These are phyloP conservation scores for Fusarium penzigii DNA, from an alignment of 2,329 filamentous ascomycete genomes.

Conservation along the genomic window DNA sequence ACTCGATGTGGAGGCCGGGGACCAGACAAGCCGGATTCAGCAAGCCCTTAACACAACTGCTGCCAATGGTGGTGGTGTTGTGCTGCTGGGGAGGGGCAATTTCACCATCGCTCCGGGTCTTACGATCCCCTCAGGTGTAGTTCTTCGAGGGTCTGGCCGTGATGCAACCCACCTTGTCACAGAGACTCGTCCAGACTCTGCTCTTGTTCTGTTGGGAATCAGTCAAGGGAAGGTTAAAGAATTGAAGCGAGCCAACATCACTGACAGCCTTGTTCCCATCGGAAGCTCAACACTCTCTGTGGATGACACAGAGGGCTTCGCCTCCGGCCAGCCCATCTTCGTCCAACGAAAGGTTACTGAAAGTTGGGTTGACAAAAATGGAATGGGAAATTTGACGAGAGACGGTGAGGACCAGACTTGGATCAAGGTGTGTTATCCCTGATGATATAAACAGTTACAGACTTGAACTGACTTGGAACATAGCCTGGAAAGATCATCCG, in stretches of 20 bases:
- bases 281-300: constrained; percentile 11
- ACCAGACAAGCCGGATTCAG: constrained; percentile 9
- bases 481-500: constrained; percentile 12
- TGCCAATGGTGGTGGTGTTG: constrained; percentile 11
- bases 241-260: constrained; percentile 13
- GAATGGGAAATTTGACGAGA: constrained; percentile 16
- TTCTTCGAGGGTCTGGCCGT: constrained; percentile 3
- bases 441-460: fast-evolving
- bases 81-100: constrained; percentile 9
- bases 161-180: constrained; percentile 6
- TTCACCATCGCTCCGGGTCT: constrained; percentile 15
- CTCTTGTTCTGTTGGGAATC: constrained; percentile 17
- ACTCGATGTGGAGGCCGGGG: background rate
- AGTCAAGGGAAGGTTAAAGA: background rate
- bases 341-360: constrained; percentile 11
- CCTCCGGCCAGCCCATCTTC: constrained; percentile 12
- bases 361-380: constrained; percentile 17
- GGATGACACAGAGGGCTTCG: background rate
- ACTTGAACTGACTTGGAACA: background rate
- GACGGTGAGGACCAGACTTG: constrained; percentile 15
- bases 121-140: constrained; percentile 2
- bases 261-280: constrained; percentile 17
- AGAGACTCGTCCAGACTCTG: background rate
- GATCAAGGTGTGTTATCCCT: constrained; percentile 9
- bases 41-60: constrained; percentile 15